A percentile compares a stretch with the other conserved stretches of the same genome.
Evolutionary conservation across 345 rosid species (phyloP).

Genomic region (Arabis alpina): DNA sequence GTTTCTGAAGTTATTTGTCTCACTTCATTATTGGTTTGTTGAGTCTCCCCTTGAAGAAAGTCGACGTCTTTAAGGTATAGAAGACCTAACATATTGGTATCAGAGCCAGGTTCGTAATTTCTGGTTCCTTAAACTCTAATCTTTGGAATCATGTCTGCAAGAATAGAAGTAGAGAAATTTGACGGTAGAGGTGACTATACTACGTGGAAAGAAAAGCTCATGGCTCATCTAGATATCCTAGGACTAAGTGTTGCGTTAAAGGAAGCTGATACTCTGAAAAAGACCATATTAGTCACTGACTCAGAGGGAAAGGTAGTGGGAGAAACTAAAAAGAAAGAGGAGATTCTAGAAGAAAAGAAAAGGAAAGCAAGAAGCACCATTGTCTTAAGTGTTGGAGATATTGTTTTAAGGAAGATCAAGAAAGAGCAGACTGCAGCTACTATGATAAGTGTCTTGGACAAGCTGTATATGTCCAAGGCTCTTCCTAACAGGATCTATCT

Average conservation of each 20-base stretch:
- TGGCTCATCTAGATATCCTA: neutral
- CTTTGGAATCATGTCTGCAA: neutral
- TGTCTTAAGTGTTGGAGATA: neutral
- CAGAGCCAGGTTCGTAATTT: neutral
- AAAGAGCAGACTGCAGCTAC: neutral
- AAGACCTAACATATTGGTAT: neutral
- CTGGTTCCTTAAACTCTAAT: neutral
- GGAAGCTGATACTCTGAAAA: no score
- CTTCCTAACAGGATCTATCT: neutral
- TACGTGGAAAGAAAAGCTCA: neutral
- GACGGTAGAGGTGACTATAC: neutral
- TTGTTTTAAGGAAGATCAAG: neutral
- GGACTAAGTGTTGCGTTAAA: neutral
- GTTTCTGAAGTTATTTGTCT: no score
- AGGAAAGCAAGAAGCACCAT: neutral
- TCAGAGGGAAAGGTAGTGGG: neutral
- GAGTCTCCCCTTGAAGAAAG: neutral
- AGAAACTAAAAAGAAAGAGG: neutral
- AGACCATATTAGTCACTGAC: neutral
- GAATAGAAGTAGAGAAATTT: constrained; percentile 9
- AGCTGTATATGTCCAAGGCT: neutral
- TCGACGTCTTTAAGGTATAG: neutral
- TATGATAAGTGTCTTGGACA: neutral
- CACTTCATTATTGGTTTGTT: no score
- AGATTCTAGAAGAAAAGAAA: neutral